Evolutionary conservation across 176 grass and related monocot genomes (phyloP), one percentile per base, ranked within the genome.

Genomic region (Otatea glauca): DNA sequence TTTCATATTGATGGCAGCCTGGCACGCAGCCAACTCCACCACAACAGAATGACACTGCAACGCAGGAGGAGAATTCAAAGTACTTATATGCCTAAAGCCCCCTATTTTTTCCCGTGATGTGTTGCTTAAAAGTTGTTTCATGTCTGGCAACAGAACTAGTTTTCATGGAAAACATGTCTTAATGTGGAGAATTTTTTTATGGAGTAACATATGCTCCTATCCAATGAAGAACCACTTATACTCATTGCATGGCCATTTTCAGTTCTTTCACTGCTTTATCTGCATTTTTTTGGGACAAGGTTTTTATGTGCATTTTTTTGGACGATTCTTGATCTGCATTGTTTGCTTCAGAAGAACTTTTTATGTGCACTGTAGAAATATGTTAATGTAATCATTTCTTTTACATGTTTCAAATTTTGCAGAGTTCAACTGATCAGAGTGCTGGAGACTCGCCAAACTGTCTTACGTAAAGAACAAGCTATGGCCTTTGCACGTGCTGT

Each of bases 401-500:
- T 79, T 78, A 24, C 21, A 51, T 18, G 37, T 35, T 82, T 48
- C 18, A 49, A 59, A 2, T 74, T 87, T 62, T 88, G 70, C 86
- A 99, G 96, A 88, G 89, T 87, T 89, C 89, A 99, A 78, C 84
- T 99, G 60, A 77, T 99, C 48, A 99, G 90, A 85, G 96, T 99
- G 38, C 84, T 99, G 74, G 96, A 99, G 86, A 86, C 88, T 13
- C 92, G 96, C 17, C 92, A 93, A 85, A 96, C 79, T 61, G 96
- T 96, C 21, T 71, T 99, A 35, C 80, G 86, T 65, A 99, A 99
- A 89, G 96, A 99, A 67, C 93, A 99, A 82, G 96, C 91, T 61
- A 99, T 99, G 96, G 96, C 96, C 59, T 99, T 99, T 90, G 96
- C 96, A 44, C 91, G 96, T 65, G 89, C 96, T 85, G 86, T 93